These are phyloP conservation scores for Magnaporthiopsis poae DNA, from an alignment of 2,329 filamentous ascomycete species.

Conservation along the genomic window DNA sequence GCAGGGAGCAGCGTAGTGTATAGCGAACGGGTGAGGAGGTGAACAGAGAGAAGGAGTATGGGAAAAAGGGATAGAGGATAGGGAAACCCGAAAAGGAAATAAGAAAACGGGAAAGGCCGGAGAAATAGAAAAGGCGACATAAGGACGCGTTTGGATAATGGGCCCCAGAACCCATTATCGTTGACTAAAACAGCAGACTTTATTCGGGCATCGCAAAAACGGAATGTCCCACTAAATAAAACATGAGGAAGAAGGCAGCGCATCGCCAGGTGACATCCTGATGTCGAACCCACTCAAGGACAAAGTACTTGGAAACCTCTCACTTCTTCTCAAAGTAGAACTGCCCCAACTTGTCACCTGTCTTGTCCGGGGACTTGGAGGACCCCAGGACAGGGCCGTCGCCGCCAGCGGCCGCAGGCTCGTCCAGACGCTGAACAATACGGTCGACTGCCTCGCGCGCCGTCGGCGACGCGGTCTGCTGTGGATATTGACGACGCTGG, in stretches of 20 bases:
- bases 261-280: not conserved
- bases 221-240: not conserved
- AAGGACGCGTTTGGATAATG: too few relatives aligned
- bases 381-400: constrained; percentile 31
- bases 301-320: not conserved
- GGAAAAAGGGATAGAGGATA: too few relatives aligned
- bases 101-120: too few relatives aligned
- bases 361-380: constrained; percentile 25
- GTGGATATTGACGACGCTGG: constrained; percentile 17
- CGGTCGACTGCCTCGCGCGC: constrained; percentile 51
- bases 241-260: not conserved
- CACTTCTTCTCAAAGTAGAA: constrained; percentile 48
- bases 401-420: constrained; percentile 28
- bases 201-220: not conserved
- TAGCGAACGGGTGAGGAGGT: too few relatives aligned
- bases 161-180: too few relatives aligned
- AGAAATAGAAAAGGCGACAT: too few relatives aligned
- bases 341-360: constrained; percentile 40
- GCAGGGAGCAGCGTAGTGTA: too few relatives aligned
- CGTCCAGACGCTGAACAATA: constrained; percentile 50
- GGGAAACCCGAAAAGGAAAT: too few relatives aligned
- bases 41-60: too few relatives aligned
- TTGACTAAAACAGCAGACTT: too few relatives aligned
- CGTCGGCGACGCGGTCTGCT: constrained; percentile 14
- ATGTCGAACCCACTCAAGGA: too few relatives aligned